A percentile compares a stretch with the other conserved stretches of the same genome.
These are phyloP conservation scores for Lipomyces starkeyi DNA, from an alignment of 805 yeast genomes.

Conservation along the genomic window DNA sequence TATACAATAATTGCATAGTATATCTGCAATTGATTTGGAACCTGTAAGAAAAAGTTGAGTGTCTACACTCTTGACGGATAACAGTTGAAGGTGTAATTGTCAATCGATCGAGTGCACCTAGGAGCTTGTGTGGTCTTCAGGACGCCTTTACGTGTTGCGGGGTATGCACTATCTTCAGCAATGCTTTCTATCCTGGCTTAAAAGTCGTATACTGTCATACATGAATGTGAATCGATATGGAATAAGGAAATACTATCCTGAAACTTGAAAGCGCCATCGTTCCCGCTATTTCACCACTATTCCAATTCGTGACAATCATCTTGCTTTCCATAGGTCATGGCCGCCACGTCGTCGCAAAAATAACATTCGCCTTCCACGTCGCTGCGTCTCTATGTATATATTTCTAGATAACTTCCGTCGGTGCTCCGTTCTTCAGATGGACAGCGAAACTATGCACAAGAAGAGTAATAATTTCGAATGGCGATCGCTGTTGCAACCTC, in stretches of 20 bases:
- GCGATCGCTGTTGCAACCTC: constrained; percentile 61
- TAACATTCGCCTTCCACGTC: constrained; percentile 57
- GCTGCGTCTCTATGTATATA: constrained; percentile 57
- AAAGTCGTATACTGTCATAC: no score
- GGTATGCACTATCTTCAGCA: no score
- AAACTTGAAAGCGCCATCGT: constrained; percentile 48
- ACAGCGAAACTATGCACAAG: constrained; percentile 54
- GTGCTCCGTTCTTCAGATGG: constrained; percentile 46
- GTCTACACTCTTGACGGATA: no score
- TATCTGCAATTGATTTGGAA: no score
- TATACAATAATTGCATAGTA: no score
- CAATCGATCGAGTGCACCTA: no score
- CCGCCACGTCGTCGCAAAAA: constrained; percentile 53
- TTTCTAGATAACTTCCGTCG: constrained; percentile 56
- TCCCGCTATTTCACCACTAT: constrained; percentile 55
- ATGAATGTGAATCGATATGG: constrained; percentile 36
- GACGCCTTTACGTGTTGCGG: no score
- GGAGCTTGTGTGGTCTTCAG: no score
- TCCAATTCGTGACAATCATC: constrained; percentile 56
- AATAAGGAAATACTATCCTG: no score
- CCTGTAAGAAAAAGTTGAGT: no score
- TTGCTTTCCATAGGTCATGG: constrained; percentile 60
- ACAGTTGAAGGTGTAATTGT: no score
- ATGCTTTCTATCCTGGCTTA: no score
- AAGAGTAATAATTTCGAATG: constrained; percentile 64